Evolutionary conservation across 495 filamentous ascomycete species (phyloP).

Genomic region (Tuber melanosporum): DNA sequence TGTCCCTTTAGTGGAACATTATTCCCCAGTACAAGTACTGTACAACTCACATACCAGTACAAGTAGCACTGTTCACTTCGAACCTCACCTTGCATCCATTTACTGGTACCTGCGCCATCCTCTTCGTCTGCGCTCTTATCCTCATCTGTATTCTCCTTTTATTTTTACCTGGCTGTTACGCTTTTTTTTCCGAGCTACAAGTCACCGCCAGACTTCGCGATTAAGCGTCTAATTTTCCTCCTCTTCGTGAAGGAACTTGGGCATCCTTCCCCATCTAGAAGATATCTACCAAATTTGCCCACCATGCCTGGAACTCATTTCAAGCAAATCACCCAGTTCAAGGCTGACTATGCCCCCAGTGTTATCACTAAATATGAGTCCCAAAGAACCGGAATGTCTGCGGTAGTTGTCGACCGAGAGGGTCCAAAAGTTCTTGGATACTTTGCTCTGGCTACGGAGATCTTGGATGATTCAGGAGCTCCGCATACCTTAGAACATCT

Average conservation of each 20-base stretch:
- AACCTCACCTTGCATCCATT: neutral
- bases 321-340: constrained; percentile 74
- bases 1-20: neutral
- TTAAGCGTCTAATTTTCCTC: constrained; percentile 5
- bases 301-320: constrained; percentile 53
- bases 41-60: neutral
- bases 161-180: neutral
- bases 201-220: neutral
- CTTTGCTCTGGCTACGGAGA: constrained; percentile 93
- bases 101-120: neutral
- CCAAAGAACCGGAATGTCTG: constrained; percentile 83
- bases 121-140: neutral
- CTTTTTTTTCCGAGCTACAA: neutral
- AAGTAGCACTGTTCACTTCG: neutral
- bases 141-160: neutral
- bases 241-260: constrained; percentile 3
- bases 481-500: constrained; percentile 96
- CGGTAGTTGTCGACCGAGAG: constrained; percentile 82
- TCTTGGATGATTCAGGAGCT: constrained; percentile 91
- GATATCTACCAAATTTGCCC: constrained; percentile 1
- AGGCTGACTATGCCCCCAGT: constrained; percentile 77
- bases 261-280: neutral
- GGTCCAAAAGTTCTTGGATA: constrained; percentile 91
- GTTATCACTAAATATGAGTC: constrained; percentile 78
- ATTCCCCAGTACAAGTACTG: neutral